Percentiles rank a stretch among this genome's conserved stretches.
These are phyloP conservation scores for Ogataea nitratoaversa DNA, from an alignment of 805 yeast genomes.

Conservation along the genomic window DNA sequence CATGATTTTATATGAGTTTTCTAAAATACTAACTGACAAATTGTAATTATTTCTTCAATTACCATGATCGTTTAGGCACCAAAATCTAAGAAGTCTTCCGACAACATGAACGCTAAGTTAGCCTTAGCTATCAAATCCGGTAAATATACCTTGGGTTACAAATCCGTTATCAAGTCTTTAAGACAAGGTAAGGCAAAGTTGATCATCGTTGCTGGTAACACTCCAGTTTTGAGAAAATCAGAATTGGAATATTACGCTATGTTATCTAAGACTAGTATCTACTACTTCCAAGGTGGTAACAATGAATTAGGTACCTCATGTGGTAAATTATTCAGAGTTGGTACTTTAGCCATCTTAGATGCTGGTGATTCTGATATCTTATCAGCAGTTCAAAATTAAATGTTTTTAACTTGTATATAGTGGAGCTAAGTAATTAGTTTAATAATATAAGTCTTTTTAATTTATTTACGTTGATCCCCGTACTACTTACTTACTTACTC, in stretches of 20 bases:
- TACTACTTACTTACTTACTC: too few relatives aligned
- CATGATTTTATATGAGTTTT: too few relatives aligned
- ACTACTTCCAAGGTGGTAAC: constrained; percentile 99
- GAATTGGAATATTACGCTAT: constrained; percentile 99
- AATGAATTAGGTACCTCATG: constrained; percentile 99
- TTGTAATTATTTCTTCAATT: too few relatives aligned
- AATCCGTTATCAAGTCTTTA: constrained; percentile 95
- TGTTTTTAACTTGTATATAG: neutral
- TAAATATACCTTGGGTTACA: constrained; percentile 99
- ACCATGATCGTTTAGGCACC: constrained; percentile 84
- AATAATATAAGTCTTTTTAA: too few relatives aligned
- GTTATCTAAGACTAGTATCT: constrained; percentile 95
- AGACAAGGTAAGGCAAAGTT: constrained; percentile 99
- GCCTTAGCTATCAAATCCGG: constrained; percentile 98
- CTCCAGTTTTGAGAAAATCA: constrained; percentile 99
- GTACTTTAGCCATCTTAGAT: constrained; percentile 91
- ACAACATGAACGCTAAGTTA: constrained; percentile 96
- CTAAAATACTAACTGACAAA: too few relatives aligned
- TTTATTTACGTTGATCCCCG: too few relatives aligned
- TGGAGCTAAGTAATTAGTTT: too few relatives aligned
- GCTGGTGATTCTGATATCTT: constrained; percentile 99
- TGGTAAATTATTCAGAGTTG: constrained; percentile 99
- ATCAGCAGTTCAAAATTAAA: constrained; percentile 45
- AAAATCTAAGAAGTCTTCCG: constrained; percentile 82
- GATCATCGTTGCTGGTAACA: constrained; percentile 96